phyloP scores from a whole-genome alignment of 1,284 basidiomycete genomes.

The Ustilago esculenta region DNA sequence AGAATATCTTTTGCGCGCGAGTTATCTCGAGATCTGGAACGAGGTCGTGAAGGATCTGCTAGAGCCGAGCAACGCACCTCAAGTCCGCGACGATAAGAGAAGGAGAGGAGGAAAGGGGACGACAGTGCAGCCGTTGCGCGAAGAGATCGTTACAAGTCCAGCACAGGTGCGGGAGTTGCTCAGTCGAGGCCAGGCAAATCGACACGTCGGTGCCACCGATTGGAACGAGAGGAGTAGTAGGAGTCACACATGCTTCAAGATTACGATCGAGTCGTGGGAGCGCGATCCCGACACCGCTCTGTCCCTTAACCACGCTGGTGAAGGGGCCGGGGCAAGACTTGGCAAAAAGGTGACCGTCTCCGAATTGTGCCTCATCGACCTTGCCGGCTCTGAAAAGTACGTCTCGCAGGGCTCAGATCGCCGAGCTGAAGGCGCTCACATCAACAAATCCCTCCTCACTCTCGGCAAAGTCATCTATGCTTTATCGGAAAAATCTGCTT shows the following conservation, averaged over 20 bases:
- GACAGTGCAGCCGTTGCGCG: slow-evolving; percentile 77
- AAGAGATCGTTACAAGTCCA: slow-evolving; percentile 90
- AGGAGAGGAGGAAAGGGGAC: slow-evolving; percentile 58
- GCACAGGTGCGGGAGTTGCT: slow-evolving; percentile 86
- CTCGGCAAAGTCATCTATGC: slow-evolving; percentile 66
- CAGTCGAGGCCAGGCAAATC: slow-evolving; percentile 82
- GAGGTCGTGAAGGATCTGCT: slow-evolving; percentile 88
- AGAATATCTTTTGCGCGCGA: slow-evolving; percentile 91
- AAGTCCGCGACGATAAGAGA: slow-evolving; percentile 54
- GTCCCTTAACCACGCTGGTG: neutral
- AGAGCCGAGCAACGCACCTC: slow-evolving; percentile 74
- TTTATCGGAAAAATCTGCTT: slow-evolving; percentile 49
- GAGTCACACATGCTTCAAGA: slow-evolving; percentile 79
- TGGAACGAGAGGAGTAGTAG: slow-evolving; percentile 95
- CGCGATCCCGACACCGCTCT: slow-evolving; percentile 16
- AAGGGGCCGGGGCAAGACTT: neutral
- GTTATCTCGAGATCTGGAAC: slow-evolving; percentile 89
- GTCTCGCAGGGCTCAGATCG: slow-evolving; percentile 54
- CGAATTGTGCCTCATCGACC: slow-evolving; percentile 82
- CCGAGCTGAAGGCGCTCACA: slow-evolving; percentile 69
- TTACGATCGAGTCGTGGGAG: slow-evolving; percentile 67
- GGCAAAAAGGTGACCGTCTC: slow-evolving; percentile 59
- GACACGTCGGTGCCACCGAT: slow-evolving; percentile 92
- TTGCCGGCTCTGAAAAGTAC: slow-evolving; percentile 96
- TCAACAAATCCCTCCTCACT: slow-evolving; percentile 71